These are phyloP conservation scores for Pseudoturritis turrita DNA, from an alignment of 345 rosid species.

Conservation along the genomic window DNA sequence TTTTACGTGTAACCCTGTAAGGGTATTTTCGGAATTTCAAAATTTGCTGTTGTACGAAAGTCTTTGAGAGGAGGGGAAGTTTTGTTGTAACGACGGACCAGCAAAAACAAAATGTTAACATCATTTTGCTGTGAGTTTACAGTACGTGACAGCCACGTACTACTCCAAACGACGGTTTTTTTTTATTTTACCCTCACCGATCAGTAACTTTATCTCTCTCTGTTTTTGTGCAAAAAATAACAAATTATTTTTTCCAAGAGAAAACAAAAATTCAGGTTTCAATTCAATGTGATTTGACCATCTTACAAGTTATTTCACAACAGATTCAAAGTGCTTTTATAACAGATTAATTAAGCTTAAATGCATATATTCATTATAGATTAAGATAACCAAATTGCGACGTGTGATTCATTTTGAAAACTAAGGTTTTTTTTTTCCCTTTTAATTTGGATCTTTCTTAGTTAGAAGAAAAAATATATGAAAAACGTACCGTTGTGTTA, in stretches of 20 bases:
- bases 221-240: background rate
- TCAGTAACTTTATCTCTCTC: background rate
- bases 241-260: background rate
- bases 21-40: conserved; percentile 10
- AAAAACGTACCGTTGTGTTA: conserved; percentile 9
- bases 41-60: background rate
- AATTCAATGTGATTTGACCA: conserved; percentile 19
- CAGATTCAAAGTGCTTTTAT: conserved; percentile 1
- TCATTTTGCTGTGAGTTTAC: conserved; percentile 24
- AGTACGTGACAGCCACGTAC: conserved; percentile 32
- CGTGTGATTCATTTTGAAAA: background rate
- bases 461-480: background rate
- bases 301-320: conserved; percentile 1
- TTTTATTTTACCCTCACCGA: background rate
- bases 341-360: conserved; percentile 4
- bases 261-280: background rate
- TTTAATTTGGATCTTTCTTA: conserved; percentile 9
- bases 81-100: conserved; percentile 46
- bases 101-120: conserved; percentile 20
- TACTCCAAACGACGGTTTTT: background rate
- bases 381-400: background rate
- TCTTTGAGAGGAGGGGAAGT: conserved; percentile 13
- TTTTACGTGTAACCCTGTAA: background rate
- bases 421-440: background rate
- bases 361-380: background rate